These are phyloP conservation scores for Lasiosphaeria miniovina DNA, from an alignment of 495 filamentous ascomycete genomes.

Conservation along the genomic window DNA sequence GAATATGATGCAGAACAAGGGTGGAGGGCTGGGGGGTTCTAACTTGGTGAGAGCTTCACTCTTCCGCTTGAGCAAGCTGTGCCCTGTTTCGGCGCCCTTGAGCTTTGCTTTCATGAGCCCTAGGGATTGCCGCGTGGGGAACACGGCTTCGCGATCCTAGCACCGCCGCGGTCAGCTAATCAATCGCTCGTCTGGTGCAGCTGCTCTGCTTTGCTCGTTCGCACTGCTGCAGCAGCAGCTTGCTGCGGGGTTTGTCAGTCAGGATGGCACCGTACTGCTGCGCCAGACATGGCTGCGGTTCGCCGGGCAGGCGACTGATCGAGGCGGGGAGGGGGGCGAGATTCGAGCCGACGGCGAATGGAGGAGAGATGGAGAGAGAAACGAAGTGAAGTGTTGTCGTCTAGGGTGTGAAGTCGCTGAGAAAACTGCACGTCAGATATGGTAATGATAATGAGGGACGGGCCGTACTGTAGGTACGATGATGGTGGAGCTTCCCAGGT, in stretches of 20 bases:
- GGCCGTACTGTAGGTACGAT: no score
- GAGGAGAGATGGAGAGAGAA: background rate
- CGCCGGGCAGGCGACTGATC: slow-evolving; percentile 3
- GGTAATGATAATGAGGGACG: background rate
- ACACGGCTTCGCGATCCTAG: slow-evolving; percentile 89
- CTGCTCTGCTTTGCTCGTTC: background rate
- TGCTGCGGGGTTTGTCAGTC: slow-evolving; percentile 15
- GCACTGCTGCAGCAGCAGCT: background rate
- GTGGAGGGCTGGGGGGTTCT: background rate
- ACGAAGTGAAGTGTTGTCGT: no score
- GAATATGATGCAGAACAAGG: background rate
- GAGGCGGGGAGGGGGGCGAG: background rate
- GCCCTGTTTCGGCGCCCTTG: slow-evolving; percentile 90
- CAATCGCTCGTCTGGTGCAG: no score
- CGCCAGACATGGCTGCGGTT: slow-evolving; percentile 55
- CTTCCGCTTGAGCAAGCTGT: slow-evolving; percentile 85
- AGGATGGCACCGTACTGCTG: slow-evolving; percentile 42
- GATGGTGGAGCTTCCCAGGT: no score
- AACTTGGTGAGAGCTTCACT: slow-evolving; percentile 90
- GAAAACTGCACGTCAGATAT: background rate
- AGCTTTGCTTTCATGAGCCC: slow-evolving; percentile 98
- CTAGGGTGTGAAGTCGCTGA: no score
- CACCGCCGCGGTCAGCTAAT: slow-evolving; percentile 18
- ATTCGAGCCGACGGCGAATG: background rate
- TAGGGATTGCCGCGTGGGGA: slow-evolving; percentile 95